Base-by-base conservation (phyloP, 331 rosid genomes). In the Cucumis variabilis region DNA sequence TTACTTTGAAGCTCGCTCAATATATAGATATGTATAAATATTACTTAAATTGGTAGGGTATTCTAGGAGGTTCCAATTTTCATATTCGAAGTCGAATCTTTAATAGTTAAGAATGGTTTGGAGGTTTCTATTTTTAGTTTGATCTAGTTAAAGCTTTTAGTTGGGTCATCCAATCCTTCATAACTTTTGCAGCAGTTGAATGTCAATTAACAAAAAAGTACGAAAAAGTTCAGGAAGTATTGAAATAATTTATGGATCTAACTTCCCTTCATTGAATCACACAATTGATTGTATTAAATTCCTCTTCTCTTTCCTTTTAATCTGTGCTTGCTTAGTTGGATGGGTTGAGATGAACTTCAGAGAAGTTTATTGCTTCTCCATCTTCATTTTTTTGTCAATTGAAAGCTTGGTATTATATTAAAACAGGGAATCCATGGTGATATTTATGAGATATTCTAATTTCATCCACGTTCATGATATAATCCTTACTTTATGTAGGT, bases 401-500 rank as follows among this genome's bases (percentile, higher is more conserved):
- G 44, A 37, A 37, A 37, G 44, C 44, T 37, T 37, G 44, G 44
- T 37, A 37, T 37, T 37, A 4, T 37, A 37, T 37, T 37, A 37
- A 37, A 4, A 37, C 4, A 37, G 44, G 44, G 44, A 37, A 5
- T 7, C 3, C 44, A 37, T 37, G 44, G 44, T 5, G 44, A 37
- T 37, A 37, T 88, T 78, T 27, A 68, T 63, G 77, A 46, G 50
- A 28, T 86, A 28, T 84, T 85, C 68, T 71, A 85, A 69, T 51
- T 80, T 72, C 88, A 79, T 88, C 66, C 77, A 3, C 66, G 84
- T 84, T 87, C 82, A 73, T 84, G 50, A n/a, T 58, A 79, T 79
- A 25, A 24, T 55, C 13, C 85, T 28, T 80, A 55, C 69, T 27
- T 55, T 58, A 75, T 91, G 69, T 87, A 92, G 87, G 20, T 70